These are phyloP conservation scores for Delphinella strobiligena DNA, from an alignment of 2,329 filamentous ascomycete genomes.

Conservation along the genomic window DNA sequence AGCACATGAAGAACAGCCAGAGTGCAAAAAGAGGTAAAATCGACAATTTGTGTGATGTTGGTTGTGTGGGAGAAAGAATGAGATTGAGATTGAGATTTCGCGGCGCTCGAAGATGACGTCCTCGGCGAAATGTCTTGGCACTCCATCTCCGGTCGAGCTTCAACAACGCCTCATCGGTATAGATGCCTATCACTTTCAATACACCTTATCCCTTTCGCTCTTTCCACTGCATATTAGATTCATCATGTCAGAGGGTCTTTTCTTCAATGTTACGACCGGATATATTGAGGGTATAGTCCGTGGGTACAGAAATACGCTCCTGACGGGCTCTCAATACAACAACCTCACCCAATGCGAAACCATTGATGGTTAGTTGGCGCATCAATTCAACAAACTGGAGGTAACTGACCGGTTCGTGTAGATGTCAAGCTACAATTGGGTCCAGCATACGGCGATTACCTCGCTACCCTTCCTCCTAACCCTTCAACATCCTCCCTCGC, in stretches of 20 bases:
- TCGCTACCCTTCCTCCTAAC: constrained; percentile 85
- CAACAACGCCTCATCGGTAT: neutral
- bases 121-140: neutral
- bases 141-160: neutral
- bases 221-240: neutral
- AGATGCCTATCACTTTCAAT: no score
- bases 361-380: constrained; percentile 55
- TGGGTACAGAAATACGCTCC: constrained; percentile 86
- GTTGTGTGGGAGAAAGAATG: no score
- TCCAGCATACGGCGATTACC: constrained; percentile 93
- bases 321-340: constrained; percentile 81
- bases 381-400: neutral
- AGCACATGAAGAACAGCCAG: no score
- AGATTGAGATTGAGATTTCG: no score
- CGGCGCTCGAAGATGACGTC: constrained; percentile 6
- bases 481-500: constrained; percentile 92
- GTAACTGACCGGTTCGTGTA: constrained; percentile 27
- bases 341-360: constrained; percentile 97
- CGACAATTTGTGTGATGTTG: no score
- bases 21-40: no score
- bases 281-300: constrained; percentile 96
- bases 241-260: constrained; percentile 31
- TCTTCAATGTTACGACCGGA: constrained; percentile 44
- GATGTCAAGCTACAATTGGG: constrained; percentile 97
- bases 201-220: neutral